phyloP scores from a whole-genome alignment of 169 alveolate genomes.

The Plasmodium vivax region DNA sequence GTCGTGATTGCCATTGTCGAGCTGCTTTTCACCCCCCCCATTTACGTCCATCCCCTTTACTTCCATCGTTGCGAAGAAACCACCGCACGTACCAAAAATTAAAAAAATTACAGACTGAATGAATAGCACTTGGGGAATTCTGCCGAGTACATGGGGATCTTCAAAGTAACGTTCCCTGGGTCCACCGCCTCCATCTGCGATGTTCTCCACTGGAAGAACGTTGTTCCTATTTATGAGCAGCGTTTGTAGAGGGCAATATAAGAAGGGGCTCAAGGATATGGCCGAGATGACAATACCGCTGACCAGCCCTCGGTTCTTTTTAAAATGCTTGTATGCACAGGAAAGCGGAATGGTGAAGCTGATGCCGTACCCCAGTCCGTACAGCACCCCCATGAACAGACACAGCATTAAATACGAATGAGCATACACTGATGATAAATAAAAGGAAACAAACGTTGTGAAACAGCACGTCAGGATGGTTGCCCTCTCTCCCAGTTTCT shows the following conservation, averaged over 20 bases:
- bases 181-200: neutral
- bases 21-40: neutral
- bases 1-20: neutral
- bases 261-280: constrained; percentile 61
- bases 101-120: constrained; percentile 30
- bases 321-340: constrained; percentile 58
- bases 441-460: constrained; percentile 27
- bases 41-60: neutral
- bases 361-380: constrained; percentile 64
- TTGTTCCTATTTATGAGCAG: constrained; percentile 26
- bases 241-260: constrained; percentile 66
- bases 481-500: constrained; percentile 33
- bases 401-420: constrained; percentile 52
- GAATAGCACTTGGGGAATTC: constrained; percentile 39
- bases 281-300: constrained; percentile 71
- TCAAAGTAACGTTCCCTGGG: constrained; percentile 33
- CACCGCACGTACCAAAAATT: constrained; percentile 23
- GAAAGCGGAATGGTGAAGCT: constrained; percentile 64
- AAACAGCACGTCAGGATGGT: constrained; percentile 22
- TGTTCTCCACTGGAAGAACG: neutral
- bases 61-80: constrained; percentile 37
- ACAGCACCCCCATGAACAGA: constrained; percentile 35
- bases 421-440: constrained; percentile 43
- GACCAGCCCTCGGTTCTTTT: constrained; percentile 51
- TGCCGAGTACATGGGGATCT: constrained; percentile 26